These are phyloP conservation scores for Yamadazyma conglobata DNA, from an alignment of 1,139 yeast genomes.

Conservation along the genomic window DNA sequence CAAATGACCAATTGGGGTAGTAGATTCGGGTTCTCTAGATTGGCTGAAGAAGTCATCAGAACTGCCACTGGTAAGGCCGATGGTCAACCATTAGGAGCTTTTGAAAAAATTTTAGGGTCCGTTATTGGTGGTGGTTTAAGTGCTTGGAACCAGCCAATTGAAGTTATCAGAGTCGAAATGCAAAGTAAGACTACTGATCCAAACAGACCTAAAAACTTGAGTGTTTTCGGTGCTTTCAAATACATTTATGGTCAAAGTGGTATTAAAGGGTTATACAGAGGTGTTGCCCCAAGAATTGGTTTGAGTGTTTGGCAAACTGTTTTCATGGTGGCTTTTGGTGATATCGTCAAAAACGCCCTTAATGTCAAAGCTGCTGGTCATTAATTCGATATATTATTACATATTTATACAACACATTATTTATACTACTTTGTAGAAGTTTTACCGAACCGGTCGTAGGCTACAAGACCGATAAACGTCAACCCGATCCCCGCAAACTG, in stretches of 20 bases:
- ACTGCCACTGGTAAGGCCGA: conserved; percentile 56
- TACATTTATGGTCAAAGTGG: conserved; percentile 85
- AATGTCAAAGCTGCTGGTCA: conserved; percentile 45
- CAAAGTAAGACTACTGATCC: conserved; percentile 91
- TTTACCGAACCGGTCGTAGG: conserved; percentile 55
- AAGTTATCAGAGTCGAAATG: conserved; percentile 97
- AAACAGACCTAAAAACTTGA: conserved; percentile 88
- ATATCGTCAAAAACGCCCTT: conserved; percentile 54
- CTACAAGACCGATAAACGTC: conserved; percentile 62
- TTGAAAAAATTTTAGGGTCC: conserved; percentile 82
- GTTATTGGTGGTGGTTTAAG: conserved; percentile 95
- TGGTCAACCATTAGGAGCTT: conserved; percentile 61
- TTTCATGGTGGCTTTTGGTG: conserved; percentile 99
- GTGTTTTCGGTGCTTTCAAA: conserved; percentile 72
- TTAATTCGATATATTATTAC: conserved; percentile 13
- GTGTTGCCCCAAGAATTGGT: conserved; percentile 95
- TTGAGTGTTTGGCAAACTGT: conserved; percentile 98
- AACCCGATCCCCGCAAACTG: conserved; percentile 71
- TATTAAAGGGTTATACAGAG: conserved; percentile 86
- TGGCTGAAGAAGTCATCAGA: conserved; percentile 85
- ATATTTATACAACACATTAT: neutral
- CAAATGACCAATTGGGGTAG: conserved; percentile 99
- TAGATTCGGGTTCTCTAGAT: conserved; percentile 86
- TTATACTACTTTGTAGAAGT: neutral
- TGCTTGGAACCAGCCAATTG: conserved; percentile 99